A percentile compares a stretch with the other conserved stretches of the same genome.
phyloP scores from a whole-genome alignment of 2,329 filamentous ascomycete species.

The Raffaelea arxii region DNA sequence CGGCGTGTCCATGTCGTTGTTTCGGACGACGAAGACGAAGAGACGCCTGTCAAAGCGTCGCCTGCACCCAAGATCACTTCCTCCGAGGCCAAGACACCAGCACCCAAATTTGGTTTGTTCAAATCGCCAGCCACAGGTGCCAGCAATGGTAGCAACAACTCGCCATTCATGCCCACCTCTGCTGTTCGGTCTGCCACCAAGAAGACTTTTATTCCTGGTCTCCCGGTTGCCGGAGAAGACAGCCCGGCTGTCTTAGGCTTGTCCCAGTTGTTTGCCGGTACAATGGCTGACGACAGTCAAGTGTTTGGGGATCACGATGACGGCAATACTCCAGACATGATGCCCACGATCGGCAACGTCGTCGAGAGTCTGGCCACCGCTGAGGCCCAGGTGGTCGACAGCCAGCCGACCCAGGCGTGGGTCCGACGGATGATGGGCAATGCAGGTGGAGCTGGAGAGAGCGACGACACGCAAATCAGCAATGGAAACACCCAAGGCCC shows the following conservation, averaged over 20 bases:
- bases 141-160: constrained; percentile 26
- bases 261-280: constrained; percentile 85
- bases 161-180: constrained; percentile 49
- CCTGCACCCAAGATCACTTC: neutral
- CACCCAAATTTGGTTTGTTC: constrained; percentile 28
- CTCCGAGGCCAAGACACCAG: constrained; percentile 32
- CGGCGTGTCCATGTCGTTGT: constrained; percentile 40
- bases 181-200: constrained; percentile 61
- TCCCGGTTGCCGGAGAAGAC: constrained; percentile 43
- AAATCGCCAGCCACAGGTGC: too few species aligned
- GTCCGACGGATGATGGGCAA: constrained; percentile 13
- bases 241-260: constrained; percentile 60
- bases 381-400: constrained; percentile 41
- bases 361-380: constrained; percentile 50
- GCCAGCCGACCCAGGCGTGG: constrained; percentile 30
- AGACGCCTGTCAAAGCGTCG: constrained; percentile 24
- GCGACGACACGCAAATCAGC: constrained; percentile 20
- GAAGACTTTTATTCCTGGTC: constrained; percentile 58
- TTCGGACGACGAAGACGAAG: constrained; percentile 58
- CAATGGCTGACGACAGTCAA: constrained; percentile 59
- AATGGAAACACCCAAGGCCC: too few species aligned
- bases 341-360: constrained; percentile 48
- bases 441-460: too few species aligned
- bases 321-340: constrained; percentile 31
- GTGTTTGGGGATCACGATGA: constrained; percentile 12